phyloP scores from a whole-genome alignment of 1,139 yeast genomes.

The Nakaseomyces delphensis region DNA sequence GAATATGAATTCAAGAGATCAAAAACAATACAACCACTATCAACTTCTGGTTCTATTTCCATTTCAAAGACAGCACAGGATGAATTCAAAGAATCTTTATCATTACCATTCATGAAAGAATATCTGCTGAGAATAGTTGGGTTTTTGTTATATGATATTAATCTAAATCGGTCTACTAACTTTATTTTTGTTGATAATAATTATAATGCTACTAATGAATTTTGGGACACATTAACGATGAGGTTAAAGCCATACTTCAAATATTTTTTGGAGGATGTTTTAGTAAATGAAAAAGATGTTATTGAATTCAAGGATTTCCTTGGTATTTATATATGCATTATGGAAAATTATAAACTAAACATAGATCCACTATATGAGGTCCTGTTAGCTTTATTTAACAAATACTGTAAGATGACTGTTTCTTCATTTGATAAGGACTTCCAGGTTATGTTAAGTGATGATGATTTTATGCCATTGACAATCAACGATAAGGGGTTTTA shows the following conservation, averaged over 20 bases:
- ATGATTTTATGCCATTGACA: conserved; percentile 81
- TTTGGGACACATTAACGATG: conserved; percentile 65
- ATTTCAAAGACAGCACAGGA: conserved; percentile 14
- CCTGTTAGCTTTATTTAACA: conserved; percentile 49
- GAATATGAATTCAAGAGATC: conserved; percentile 71
- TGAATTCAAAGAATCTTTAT: conserved; percentile 22
- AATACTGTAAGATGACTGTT: conserved; percentile 50
- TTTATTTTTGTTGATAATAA: conserved; percentile 48
- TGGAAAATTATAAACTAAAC: conserved; percentile 64
- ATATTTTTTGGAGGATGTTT: conserved; percentile 30
- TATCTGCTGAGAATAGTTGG: conserved; percentile 63
- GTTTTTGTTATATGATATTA: conserved; percentile 67
- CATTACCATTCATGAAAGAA: conserved; percentile 38
- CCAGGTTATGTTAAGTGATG: conserved; percentile 55
- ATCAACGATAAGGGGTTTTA: conserved; percentile 54
- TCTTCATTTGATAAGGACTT: conserved; percentile 56
- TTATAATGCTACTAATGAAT: conserved; percentile 52
- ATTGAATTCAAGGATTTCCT: conserved; percentile 47
- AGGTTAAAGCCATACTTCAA: conserved; percentile 49
- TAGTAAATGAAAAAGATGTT: conserved; percentile 34
- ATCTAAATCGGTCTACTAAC: conserved; percentile 49
- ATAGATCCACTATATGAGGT: conserved; percentile 55
- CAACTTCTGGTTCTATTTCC: conserved; percentile 16
- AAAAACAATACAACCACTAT: conserved; percentile 58
- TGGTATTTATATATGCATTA: conserved; percentile 66